Percentiles rank a stretch among this genome's conserved stretches.
Evolutionary conservation across 352 stramenopile species (phyloP).

Genomic region (Saprolegnia parasitica): DNA sequence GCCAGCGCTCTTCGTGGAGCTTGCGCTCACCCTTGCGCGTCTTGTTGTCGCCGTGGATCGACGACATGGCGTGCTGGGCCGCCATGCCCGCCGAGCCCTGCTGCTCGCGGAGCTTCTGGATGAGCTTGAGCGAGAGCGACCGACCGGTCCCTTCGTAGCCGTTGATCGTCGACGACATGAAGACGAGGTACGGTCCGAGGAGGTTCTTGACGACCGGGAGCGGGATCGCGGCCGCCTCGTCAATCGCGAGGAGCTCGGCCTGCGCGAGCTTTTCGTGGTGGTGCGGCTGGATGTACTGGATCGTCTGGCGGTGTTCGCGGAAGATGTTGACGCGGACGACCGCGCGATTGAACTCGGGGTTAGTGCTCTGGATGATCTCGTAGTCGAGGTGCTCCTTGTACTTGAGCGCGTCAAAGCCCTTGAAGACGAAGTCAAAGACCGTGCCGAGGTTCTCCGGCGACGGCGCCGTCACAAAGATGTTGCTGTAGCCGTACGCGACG

Average conservation of each 20-base stretch:
- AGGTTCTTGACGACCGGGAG: constrained; percentile 96
- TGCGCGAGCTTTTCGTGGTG: constrained; percentile 96
- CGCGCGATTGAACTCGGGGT: constrained; percentile 79
- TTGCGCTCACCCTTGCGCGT: constrained; percentile 94
- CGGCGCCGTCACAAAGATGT: constrained; percentile 97
- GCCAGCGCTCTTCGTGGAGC: constrained; percentile 96
- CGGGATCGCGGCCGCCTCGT: constrained; percentile 99
- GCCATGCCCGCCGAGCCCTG: constrained; percentile 77
- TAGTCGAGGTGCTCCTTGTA: constrained; percentile 99
- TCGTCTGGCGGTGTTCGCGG: constrained; percentile 94
- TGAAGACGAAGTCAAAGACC: constrained; percentile 98
- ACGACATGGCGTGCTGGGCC: constrained; percentile 47
- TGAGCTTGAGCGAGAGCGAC: constrained; percentile 97
- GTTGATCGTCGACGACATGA: constrained; percentile 99
- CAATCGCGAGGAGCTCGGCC: constrained; percentile 97
- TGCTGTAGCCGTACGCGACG: constrained; percentile 90
- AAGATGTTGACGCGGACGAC: constrained; percentile 97
- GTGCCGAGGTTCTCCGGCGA: constrained; percentile 98
- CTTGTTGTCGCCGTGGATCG: constrained; percentile 85
- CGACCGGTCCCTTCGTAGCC: constrained; percentile 99
- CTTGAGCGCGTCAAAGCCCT: constrained; percentile 84
- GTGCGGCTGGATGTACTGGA: constrained; percentile 95
- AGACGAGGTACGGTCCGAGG: constrained; percentile 95
- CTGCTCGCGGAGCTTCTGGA: constrained; percentile 96
- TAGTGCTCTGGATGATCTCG: constrained; percentile 86